Conservation (phyloP, 129 eudicot species). For the Arctium lappa region DNA sequence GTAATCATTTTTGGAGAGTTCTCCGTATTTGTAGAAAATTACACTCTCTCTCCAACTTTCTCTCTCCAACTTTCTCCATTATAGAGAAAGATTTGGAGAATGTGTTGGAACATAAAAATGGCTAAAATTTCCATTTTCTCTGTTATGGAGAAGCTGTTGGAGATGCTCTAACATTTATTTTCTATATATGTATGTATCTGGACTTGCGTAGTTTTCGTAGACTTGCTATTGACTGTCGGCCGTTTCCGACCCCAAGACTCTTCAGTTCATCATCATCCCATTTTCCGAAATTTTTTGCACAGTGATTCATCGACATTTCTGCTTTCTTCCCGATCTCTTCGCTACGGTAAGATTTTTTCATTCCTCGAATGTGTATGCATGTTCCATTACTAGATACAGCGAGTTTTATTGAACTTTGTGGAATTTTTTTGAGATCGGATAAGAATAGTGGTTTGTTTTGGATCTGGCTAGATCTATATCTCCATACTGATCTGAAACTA, state of each 20-base stretch:
- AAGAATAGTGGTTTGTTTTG: background rate
- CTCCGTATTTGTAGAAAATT: too few species aligned
- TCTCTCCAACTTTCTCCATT: too few species aligned
- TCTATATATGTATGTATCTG: background rate
- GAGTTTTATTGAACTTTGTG: background rate
- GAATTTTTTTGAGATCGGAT: background rate
- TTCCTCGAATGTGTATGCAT: background rate
- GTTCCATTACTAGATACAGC: background rate
- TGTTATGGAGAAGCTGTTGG: too few species aligned
- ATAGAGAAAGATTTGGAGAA: too few species aligned
- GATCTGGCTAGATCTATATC: conserved; percentile 25
- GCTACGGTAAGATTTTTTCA: conserved; percentile 10
- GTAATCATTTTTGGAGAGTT: too few species aligned
- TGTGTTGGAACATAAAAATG: too few species aligned
- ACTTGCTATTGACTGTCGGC: conserved; percentile 12
- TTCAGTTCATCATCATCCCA: background rate
- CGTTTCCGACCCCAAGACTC: conserved; percentile 4
- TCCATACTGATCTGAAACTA: background rate
- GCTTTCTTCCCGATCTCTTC: conserved; percentile 10
- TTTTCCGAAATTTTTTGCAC: background rate
- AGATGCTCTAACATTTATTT: background rate
- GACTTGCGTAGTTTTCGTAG: conserved; percentile 1
- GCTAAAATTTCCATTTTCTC: too few species aligned
- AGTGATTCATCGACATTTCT: background rate
- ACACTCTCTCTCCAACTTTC: too few species aligned